Evolutionary conservation across 768 basidiomycete genomes (phyloP).

Genomic region (Pleurotus djamor): DNA sequence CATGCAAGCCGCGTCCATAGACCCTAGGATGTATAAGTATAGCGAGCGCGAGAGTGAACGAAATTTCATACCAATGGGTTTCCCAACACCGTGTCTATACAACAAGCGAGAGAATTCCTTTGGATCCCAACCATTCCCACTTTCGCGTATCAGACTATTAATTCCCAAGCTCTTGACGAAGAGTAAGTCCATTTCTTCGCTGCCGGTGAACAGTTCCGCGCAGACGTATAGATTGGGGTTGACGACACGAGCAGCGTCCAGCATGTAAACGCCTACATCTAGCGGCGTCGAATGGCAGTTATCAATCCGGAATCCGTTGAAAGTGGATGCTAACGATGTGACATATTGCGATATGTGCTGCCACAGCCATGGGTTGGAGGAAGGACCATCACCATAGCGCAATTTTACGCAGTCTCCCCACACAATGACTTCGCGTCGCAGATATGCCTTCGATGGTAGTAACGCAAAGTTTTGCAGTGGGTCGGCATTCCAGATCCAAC

Average conservation of each 20-base stretch:
- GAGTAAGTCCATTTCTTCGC: slow-evolving; percentile 86
- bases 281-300: slow-evolving; percentile 98
- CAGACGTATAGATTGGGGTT: slow-evolving; percentile 96
- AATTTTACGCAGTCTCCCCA: slow-evolving; percentile 99
- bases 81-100: slow-evolving; percentile 88
- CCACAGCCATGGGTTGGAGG: slow-evolving; percentile 95
- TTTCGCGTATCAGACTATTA: slow-evolving; percentile 92
- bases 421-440: slow-evolving; percentile 93
- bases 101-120: slow-evolving; percentile 89
- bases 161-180: slow-evolving; percentile 93
- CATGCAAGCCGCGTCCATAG: slow-evolving; percentile 91
- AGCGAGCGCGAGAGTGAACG: not conserved
- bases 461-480: slow-evolving; percentile 94
- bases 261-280: slow-evolving; percentile 91
- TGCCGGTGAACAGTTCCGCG: slow-evolving; percentile 96
- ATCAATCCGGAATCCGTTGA: slow-evolving; percentile 97
- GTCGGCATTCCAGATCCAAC: slow-evolving; percentile 98
- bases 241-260: slow-evolving; percentile 85
- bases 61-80: slow-evolving; percentile 74
- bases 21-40: slow-evolving; percentile 45
- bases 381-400: slow-evolving; percentile 80
- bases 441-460: slow-evolving; percentile 89
- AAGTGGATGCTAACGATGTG: slow-evolving; percentile 71
- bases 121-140: slow-evolving; percentile 87
- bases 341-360: slow-evolving; percentile 86